Percentiles rank a stretch among this genome's conserved stretches.
Evolutionary conservation across 495 filamentous ascomycete species (phyloP).

Genomic region (Massariosphaeria phaeospora): DNA sequence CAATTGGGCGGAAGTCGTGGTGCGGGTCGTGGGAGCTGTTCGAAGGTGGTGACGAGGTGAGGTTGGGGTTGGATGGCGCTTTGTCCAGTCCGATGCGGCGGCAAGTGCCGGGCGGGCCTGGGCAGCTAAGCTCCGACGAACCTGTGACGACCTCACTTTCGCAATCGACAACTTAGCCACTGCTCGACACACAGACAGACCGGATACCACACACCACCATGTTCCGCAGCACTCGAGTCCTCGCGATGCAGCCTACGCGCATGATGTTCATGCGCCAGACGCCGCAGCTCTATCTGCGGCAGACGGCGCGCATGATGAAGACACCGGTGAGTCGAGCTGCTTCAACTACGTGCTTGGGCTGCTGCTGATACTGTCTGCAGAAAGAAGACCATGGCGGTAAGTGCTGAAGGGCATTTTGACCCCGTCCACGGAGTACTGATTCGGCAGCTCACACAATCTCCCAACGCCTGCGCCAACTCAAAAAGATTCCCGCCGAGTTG

Average conservation of each 20-base stretch:
- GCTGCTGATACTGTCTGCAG: constrained; percentile 21
- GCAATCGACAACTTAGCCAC: background rate
- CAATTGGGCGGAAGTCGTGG: constrained; percentile 10
- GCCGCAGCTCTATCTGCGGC: constrained; percentile 24
- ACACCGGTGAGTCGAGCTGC: constrained; percentile 62
- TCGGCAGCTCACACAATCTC: constrained; percentile 87
- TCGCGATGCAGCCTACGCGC: constrained; percentile 64
- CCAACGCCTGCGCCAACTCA: constrained; percentile 81
- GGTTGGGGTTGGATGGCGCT: constrained; percentile 19
- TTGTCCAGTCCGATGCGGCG: constrained; percentile 9
- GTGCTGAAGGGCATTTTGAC: background rate
- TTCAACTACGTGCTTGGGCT: background rate
- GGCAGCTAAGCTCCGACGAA: background rate
- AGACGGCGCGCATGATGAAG: constrained; percentile 53
- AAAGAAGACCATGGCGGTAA: constrained; percentile 46
- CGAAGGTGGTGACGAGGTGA: constrained; percentile 13
- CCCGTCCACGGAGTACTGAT: constrained; percentile 3
- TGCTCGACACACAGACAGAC: background rate
- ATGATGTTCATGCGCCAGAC: constrained; percentile 53
- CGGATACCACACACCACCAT: constrained; percentile 4
- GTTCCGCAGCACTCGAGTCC: constrained; percentile 21
- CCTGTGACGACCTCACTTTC: background rate
- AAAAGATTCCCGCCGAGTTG: constrained; percentile 88
- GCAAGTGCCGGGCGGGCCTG: constrained; percentile 9
- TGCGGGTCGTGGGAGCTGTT: background rate